Evolutionary conservation across 257 asterid species (phyloP).

Genomic region (Osmanthus fragrans): DNA sequence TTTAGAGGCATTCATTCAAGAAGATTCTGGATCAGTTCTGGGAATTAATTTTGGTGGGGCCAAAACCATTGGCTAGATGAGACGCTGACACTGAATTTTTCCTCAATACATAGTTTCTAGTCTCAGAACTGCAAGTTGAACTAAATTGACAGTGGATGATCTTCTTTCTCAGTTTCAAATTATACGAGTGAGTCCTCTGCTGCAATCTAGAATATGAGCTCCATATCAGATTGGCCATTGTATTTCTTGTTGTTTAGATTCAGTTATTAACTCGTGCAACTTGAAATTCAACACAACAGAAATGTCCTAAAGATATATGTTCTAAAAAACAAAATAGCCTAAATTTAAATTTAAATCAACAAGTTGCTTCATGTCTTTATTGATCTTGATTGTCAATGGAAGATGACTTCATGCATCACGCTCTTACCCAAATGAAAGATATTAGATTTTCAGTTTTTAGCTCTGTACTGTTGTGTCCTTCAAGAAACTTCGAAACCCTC

Average conservation of each 20-base stretch:
- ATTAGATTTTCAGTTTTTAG: constrained; percentile 18
- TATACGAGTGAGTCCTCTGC: constrained; percentile 28
- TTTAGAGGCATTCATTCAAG: constrained; percentile 55
- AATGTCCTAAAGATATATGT: constrained; percentile 4
- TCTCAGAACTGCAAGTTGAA: constrained; percentile 18
- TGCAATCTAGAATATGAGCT: constrained; percentile 23
- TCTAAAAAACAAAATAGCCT: background rate
- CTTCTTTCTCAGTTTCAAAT: constrained; percentile 32
- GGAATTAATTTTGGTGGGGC: constrained; percentile 54
- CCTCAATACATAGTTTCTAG: constrained; percentile 15
- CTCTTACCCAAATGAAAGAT: background rate
- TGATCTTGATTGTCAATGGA: background rate
- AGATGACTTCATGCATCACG: background rate
- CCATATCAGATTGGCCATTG: background rate
- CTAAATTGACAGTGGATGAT: constrained; percentile 18
- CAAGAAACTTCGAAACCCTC: constrained; percentile 22
- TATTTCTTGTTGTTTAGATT: constrained; percentile 1
- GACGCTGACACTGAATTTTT: constrained; percentile 30
- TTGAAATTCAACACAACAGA: background rate
- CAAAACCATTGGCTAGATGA: constrained; percentile 42
- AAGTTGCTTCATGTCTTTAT: background rate
- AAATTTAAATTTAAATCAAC: constrained; percentile 1
- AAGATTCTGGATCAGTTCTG: constrained; percentile 70
- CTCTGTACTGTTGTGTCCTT: constrained; percentile 9
- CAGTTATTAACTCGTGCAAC: background rate